Base-by-base conservation (phyloP, 2,329 filamentous ascomycete genomes). In the Ophiocordyceps unilateralis region DNA sequence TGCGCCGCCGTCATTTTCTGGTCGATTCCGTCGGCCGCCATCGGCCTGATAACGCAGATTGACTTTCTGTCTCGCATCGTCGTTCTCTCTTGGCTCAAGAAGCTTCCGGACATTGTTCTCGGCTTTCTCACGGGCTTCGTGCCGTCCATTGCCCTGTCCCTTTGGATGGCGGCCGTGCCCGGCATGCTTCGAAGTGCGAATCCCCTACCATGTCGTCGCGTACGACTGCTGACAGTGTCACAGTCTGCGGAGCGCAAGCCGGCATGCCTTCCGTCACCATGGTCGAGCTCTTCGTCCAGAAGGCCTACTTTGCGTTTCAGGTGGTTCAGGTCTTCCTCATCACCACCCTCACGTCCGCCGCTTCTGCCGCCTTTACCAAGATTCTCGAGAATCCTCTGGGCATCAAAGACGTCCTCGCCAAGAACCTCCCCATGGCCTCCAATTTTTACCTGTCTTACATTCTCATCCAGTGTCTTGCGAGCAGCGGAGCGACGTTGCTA, bases 381-480 rank as follows among this genome's bases (percentile, higher is more conserved):
- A 78, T 93, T 40, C 65, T 78, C 14, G 34, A 76, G 0, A 52
- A 85, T 4, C 86, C 87, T 0, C 58, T 65, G 2, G 62, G 63
- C 0, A 73, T 77, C 7, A 76, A 85, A 0, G 62, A 58, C 0
- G 62, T 93, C 34, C 69, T 94, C 4, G 81, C 87, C 1, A 55
- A 68, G 15, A 81, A 83, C 45, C 68, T 98, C 6, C 91, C 91
- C 17, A 79, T 75, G 44, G 79, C 86, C 0, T 88, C 87, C 47
- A 96, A 93, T 63, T 93, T 96, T 57, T 98, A 95, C 61, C 80
- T 96, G 19, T 85, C 62, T 0, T 98, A 96, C 64, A 93, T 98
- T 50, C 76, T 96, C 26, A 75, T 98, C 3, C 91, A 96, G 60
- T 93, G 89, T 28, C 61, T 96, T 45, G 81, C 80, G 1, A 78